Percentiles rank a stretch among this genome's conserved stretches.
These are phyloP conservation scores for Diatrype stigma DNA, from an alignment of 2,329 filamentous ascomycete genomes.

Conservation along the genomic window DNA sequence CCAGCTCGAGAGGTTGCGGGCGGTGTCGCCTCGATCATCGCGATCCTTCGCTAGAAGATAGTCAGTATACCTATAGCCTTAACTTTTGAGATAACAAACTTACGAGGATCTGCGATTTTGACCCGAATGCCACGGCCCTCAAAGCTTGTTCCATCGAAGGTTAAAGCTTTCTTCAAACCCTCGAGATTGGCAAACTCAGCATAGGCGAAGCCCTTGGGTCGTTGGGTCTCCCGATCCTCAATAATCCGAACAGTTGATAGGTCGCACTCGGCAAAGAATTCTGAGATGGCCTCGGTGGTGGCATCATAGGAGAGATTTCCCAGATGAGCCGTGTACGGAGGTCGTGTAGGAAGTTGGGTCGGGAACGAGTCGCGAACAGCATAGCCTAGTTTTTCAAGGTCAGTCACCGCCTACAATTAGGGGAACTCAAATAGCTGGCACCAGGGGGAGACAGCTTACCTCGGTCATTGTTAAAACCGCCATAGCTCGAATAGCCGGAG, in stretches of 20 bases:
- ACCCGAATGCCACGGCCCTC: slow-evolving; percentile 87
- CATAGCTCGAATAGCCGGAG: slow-evolving; percentile 24
- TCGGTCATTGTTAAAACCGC: slow-evolving; percentile 22
- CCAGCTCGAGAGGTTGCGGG: slow-evolving; percentile 84
- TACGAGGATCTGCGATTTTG: slow-evolving; percentile 97
- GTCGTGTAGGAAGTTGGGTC: slow-evolving; percentile 72
- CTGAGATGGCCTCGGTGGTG: slow-evolving; percentile 73
- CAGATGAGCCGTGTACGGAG: slow-evolving; percentile 91
- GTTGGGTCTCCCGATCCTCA: slow-evolving; percentile 88
- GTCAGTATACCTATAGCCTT: slow-evolving; percentile 30
- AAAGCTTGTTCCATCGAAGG: slow-evolving; percentile 75
- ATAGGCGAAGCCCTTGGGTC: slow-evolving; percentile 97
- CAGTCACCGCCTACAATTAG: slow-evolving; percentile 6
- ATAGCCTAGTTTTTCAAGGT: slow-evolving; percentile 42
- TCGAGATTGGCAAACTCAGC: slow-evolving; percentile 88
- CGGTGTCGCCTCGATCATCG: slow-evolving; percentile 55
- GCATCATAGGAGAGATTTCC: slow-evolving; percentile 97
- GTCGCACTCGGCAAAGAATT: slow-evolving; percentile 81
- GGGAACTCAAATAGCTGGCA: background rate
- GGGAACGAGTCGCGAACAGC: slow-evolving; percentile 71
- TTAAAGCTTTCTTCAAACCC: slow-evolving; percentile 85
- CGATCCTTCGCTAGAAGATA: slow-evolving; percentile 72
- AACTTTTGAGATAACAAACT: slow-evolving; percentile 37
- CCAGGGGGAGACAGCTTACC: slow-evolving; percentile 24
- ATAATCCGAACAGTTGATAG: slow-evolving; percentile 92